Percentiles rank a stretch among this genome's conserved stretches.
Evolutionary conservation across 1,284 basidiomycete genomes (phyloP).

Genomic region (Marasmius fiardii): DNA sequence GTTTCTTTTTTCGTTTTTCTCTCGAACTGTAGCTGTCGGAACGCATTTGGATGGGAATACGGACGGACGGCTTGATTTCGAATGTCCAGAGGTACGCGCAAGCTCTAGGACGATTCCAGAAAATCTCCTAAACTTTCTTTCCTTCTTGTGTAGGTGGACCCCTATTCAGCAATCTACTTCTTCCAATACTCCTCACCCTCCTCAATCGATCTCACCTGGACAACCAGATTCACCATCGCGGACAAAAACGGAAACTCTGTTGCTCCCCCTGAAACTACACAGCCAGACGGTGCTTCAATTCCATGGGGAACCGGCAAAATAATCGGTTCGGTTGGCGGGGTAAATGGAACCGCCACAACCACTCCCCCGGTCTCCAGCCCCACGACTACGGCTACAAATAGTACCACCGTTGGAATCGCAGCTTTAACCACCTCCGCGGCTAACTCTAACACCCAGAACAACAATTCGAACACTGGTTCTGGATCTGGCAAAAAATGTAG

Average conservation of each 20-base stretch:
- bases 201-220: slow-evolving; percentile 57
- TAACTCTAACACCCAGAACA: no score
- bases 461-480: no score
- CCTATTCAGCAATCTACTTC: slow-evolving; percentile 75
- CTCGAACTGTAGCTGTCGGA: slow-evolving; percentile 45
- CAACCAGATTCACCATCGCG: slow-evolving; percentile 79
- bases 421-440: no score
- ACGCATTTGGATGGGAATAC: slow-evolving; percentile 47
- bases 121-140: not conserved
- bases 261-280: not conserved
- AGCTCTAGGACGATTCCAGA: no score
- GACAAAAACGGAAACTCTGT: slow-evolving; percentile 35
- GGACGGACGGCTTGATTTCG: slow-evolving; percentile 57
- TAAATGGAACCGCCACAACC: no score
- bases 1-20: slow-evolving; percentile 21
- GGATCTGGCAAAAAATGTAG: no score
- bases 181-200: slow-evolving; percentile 63
- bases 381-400: no score
- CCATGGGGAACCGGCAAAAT: slow-evolving; percentile 1
- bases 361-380: no score
- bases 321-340: no score
- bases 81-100: slow-evolving; percentile 68
- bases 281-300: not conserved
- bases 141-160: slow-evolving; percentile 47
- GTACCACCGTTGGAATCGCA: no score